Percentiles rank a stretch among this genome's conserved stretches.
Conservation (phyloP, 148 eudicot genomes). For the Rheum nobile region DNA sequence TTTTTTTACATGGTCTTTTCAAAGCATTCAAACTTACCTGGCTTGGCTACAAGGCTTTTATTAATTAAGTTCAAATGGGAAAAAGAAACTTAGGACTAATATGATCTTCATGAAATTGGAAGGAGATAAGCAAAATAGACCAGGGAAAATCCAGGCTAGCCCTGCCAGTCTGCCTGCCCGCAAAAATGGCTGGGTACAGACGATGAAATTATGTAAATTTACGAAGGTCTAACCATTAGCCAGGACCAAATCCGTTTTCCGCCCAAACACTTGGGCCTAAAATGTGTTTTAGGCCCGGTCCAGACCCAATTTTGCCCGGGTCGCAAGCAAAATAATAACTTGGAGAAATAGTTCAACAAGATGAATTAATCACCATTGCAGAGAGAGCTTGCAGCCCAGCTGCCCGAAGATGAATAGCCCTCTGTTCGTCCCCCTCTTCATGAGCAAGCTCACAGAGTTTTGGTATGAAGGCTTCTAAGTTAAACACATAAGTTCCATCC, state of each 20-base stretch:
- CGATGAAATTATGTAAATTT: not conserved
- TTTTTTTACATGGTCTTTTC: not conserved
- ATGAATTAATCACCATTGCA: slow-evolving; percentile 53
- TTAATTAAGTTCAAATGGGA: not conserved
- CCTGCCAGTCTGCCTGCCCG: not conserved
- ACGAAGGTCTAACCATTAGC: not conserved
- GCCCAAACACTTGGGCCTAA: not conserved
- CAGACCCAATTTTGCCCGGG: not conserved
- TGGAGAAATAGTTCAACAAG: slow-evolving; percentile 4
- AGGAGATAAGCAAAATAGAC: slow-evolving; percentile 1
- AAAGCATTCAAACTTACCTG: not conserved
- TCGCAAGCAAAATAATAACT: not conserved
- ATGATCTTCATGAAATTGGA: not conserved
- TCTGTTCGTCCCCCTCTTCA: slow-evolving; percentile 85
- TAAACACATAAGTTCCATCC: slow-evolving; percentile 81
- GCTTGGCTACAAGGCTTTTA: not conserved
- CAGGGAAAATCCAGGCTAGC: not conserved
- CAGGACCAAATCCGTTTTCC: not conserved
- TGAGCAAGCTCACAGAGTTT: slow-evolving; percentile 80
- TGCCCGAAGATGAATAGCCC: slow-evolving; percentile 57
- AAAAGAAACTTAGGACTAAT: not conserved
- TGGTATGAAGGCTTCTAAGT: slow-evolving; percentile 74
- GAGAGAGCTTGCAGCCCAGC: slow-evolving; percentile 81
- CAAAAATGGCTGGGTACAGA: not conserved
- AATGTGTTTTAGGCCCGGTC: not conserved